Percentiles rank a stretch among this genome's conserved stretches.
Evolutionary conservation across 225 moss, liverwort and hornwort genomes (phyloP).

Genomic region (Polytrichum formosum): DNA sequence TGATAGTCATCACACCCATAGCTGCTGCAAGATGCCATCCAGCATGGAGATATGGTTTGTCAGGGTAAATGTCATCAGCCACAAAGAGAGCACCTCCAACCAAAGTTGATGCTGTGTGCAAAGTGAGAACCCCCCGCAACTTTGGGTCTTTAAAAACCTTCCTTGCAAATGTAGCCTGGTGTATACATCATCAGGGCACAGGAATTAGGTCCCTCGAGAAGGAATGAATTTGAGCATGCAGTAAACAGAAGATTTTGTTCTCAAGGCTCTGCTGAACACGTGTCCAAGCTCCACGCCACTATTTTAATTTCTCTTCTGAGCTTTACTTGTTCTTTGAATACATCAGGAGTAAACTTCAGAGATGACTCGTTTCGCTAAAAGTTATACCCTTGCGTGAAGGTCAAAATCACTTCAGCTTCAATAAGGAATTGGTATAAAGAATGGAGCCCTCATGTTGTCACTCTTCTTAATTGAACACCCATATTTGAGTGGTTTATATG

Average conservation of each 20-base stretch:
- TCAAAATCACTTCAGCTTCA: no score
- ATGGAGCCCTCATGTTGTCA: no score
- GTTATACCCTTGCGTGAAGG: no score
- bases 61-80: constrained; percentile 71
- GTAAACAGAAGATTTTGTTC: background rate
- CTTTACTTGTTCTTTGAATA: no score
- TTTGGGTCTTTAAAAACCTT: constrained; percentile 60
- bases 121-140: constrained; percentile 55
- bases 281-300: no score
- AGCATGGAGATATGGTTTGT: constrained; percentile 81
- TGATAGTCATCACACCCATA: constrained; percentile 69
- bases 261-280: no score
- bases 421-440: no score
- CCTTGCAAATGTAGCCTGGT: constrained; percentile 69
- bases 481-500: no score
- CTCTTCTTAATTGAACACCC: no score
- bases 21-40: constrained; percentile 96
- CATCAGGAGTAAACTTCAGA: no score
- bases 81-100: constrained; percentile 79
- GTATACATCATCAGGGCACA: background rate
- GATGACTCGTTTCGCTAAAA: no score
- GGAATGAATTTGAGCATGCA: background rate
- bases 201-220: background rate
- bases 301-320: no score
- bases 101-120: constrained; percentile 68